A percentile compares a stretch with the other conserved stretches of the same genome.
phyloP scores from a whole-genome alignment of 2,329 filamentous ascomycete genomes.

The Helotiales sp. region DNA sequence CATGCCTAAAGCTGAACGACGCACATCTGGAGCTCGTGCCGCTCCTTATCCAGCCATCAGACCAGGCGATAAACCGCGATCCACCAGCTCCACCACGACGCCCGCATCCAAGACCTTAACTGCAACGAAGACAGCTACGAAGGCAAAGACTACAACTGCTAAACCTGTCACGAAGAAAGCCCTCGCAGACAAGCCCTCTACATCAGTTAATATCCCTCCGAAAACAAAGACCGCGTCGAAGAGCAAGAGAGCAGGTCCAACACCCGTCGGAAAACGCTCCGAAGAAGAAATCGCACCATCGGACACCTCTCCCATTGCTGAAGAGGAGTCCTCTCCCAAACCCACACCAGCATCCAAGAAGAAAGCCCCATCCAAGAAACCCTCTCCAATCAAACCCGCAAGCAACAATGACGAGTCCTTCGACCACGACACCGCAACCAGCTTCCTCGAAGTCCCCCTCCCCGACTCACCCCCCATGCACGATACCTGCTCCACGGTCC shows the following conservation, averaged over 20 bases:
- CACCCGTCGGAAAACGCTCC: not conserved
- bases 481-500: conserved; percentile 27
- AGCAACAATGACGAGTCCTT: not conserved
- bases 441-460: conserved; percentile 25
- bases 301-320: not conserved
- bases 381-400: not conserved
- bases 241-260: not conserved
- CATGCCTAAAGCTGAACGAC: conserved; percentile 21
- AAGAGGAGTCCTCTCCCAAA: not conserved
- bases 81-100: not conserved
- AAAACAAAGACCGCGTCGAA: not conserved
- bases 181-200: conserved; percentile 13
- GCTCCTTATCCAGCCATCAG: conserved; percentile 18
- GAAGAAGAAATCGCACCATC: not conserved
- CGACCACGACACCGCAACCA: not conserved
- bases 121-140: not conserved
- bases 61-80: conserved; percentile 13
- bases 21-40: conserved; percentile 8
- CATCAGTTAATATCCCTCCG: not conserved
- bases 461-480: conserved; percentile 17
- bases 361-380: not conserved
- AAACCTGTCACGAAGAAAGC: conserved; percentile 5
- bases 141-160: not conserved
- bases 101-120: not conserved
- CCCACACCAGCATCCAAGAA: not conserved